Evolutionary conservation across 2,329 filamentous ascomycete species (phyloP).

Genomic region (Aureobasidium sp.): DNA sequence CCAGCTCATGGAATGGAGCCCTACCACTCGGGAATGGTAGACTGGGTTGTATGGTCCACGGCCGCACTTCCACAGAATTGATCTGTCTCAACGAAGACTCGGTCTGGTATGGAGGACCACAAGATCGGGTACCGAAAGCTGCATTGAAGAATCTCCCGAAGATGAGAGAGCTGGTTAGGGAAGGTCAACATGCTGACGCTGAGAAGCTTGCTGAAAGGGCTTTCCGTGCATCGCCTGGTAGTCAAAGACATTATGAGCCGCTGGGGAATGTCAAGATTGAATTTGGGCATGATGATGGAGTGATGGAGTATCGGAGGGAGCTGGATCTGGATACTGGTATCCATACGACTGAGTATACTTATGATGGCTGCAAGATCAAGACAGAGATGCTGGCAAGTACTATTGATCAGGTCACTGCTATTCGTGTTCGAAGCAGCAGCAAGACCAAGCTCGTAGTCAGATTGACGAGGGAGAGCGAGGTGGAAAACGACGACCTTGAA

Average conservation of each 20-base stretch:
- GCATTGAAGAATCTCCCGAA: conserved; percentile 25
- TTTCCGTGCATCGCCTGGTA: conserved; percentile 39
- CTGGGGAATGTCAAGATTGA: conserved; percentile 19
- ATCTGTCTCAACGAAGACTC: conserved; percentile 42
- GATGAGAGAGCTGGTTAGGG: conserved; percentile 34
- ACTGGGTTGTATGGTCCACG: conserved; percentile 39
- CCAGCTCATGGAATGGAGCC: conserved; percentile 30
- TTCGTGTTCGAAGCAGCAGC: conserved; percentile 23
- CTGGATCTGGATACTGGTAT: conserved; percentile 33
- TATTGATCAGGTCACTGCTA: conserved; percentile 32
- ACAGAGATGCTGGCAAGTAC: conserved; percentile 37
- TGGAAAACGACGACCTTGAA: conserved; percentile 37
- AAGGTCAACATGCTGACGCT: conserved; percentile 32
- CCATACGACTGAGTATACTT: conserved; percentile 30
- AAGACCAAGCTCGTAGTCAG: conserved; percentile 19
- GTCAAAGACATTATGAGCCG: conserved; percentile 42
- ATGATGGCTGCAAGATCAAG: conserved; percentile 24
- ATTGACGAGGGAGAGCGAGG: conserved; percentile 32
- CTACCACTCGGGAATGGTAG: conserved; percentile 44
- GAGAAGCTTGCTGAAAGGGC: conserved; percentile 33
- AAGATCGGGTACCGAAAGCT: conserved; percentile 34
- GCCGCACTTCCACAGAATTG: conserved; percentile 35
- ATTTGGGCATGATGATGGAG: not conserved
- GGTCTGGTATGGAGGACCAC: conserved; percentile 39
- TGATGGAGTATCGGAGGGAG: conserved; percentile 30